Conservation (phyloP, 768 basidiomycete species). For the Hericium erinaceus region DNA sequence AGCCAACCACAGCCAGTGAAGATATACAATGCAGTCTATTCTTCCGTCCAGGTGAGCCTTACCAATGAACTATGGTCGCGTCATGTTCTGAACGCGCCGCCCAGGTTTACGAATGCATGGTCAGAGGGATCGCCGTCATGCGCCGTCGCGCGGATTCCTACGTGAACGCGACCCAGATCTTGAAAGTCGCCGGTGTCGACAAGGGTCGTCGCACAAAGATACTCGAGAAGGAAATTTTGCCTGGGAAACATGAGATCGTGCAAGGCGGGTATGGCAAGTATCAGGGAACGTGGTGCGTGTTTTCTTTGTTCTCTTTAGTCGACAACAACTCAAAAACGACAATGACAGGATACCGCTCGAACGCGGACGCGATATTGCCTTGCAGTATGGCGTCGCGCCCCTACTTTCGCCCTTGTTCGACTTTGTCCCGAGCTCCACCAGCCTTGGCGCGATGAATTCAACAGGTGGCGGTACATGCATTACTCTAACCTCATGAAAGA, state of each 20-base stretch:
- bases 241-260: slow-evolving; percentile 94
- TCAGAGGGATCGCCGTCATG: slow-evolving; percentile 98
- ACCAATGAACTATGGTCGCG: slow-evolving; percentile 9
- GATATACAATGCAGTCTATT: slow-evolving; percentile 91
- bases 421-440: slow-evolving; percentile 71
- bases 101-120: slow-evolving; percentile 96
- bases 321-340: not conserved
- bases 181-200: slow-evolving; percentile 97
- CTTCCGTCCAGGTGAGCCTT: slow-evolving; percentile 68
- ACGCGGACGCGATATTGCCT: slow-evolving; percentile 85
- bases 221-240: slow-evolving; percentile 91
- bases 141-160: slow-evolving; percentile 88
- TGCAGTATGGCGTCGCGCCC: slow-evolving; percentile 85
- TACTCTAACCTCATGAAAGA: not conserved
- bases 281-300: slow-evolving; percentile 90
- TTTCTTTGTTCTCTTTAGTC: not conserved
- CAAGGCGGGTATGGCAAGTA: slow-evolving; percentile 99
- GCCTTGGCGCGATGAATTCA: slow-evolving; percentile 56
- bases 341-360: slow-evolving; percentile 85
- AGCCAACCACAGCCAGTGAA: slow-evolving; percentile 45
- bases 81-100: slow-evolving; percentile 8
- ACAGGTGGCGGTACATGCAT: slow-evolving; percentile 10
- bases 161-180: slow-evolving; percentile 97
- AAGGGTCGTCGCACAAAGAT: slow-evolving; percentile 97
- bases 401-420: slow-evolving; percentile 89